Base-by-base conservation (phyloP, 108 stramenopile species). In the Cafeteria roenbergensis region DNA sequence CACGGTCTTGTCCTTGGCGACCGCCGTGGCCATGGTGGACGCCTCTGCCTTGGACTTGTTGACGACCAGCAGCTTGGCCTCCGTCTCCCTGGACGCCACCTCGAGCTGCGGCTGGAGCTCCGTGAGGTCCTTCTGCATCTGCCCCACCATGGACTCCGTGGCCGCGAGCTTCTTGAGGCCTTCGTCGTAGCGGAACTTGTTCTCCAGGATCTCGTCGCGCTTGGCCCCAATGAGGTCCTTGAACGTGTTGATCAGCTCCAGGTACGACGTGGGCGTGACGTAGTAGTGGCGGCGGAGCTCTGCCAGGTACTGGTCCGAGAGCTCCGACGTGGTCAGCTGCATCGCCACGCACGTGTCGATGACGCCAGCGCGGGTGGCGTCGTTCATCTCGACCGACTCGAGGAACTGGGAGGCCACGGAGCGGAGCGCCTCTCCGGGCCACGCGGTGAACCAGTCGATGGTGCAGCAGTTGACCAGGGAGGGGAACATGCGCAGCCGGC, bases 391-490 rank as follows among this genome's bases (percentile, higher is more conserved):
- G 31, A 76, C 71, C 31, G 54, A 56, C 24, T 62, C 73, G 14
- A 85, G 57, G 64, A 84, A 85, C 48, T 75, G 65, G 20, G 67
- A 26, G 56, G 82, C 84, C 17, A 85, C 84, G 35, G 69, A 66
- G n/a, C 64, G 68, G 33, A 85, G 75, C 24, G 84, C 84, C 34
- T 85, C 80, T 62, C 75, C 73, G 25, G 84, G 84, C 84, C 84
- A 85, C 38, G 75, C 80, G 48, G 71, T 62, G 76, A 85, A 85
- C 83, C 84, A 85, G 60, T 85, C 84, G 28, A 85, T 80, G n/a
- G 82, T 80, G 63, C 80, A 82, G 70, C 84, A 85, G 75, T 85
- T 85, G 33, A 85, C 82, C 59, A 85, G 70, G 2, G 80, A 74
- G 17, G 84, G 84, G 65, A 85, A 85, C 73, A 76, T 80, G 25